Evolutionary conservation across 2,329 filamentous ascomycete genomes (phyloP).

Genomic region (Fusarium burgessii): DNA sequence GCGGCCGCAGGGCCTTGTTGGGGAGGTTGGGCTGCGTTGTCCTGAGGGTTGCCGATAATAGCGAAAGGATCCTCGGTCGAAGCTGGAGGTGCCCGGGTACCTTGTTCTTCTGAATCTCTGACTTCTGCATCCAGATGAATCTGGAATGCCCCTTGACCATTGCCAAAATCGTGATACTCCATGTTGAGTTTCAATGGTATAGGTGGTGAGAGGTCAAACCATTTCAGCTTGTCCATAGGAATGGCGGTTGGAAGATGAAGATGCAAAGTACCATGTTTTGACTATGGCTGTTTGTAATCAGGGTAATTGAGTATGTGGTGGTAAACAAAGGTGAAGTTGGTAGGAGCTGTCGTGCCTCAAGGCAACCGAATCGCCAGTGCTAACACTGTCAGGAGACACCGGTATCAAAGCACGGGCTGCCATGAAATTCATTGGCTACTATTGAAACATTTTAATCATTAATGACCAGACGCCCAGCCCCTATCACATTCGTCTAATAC

Average conservation of each 20-base stretch:
- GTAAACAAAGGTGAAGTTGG: slow-evolving; percentile 10
- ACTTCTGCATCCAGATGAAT: neutral
- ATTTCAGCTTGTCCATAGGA: neutral
- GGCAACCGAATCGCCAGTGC: slow-evolving; percentile 16
- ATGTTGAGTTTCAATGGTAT: neutral
- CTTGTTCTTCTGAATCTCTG: neutral
- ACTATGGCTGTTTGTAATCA: too few species aligned
- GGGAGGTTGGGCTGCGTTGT: neutral
- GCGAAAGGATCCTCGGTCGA: neutral
- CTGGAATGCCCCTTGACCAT: neutral
- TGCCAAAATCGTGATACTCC: neutral
- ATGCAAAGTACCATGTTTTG: neutral
- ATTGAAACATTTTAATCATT: slow-evolving; percentile 45
- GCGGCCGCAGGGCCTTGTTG: neutral
- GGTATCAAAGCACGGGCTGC: neutral
- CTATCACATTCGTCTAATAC: slow-evolving; percentile 58
- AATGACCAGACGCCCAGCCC: slow-evolving; percentile 52
- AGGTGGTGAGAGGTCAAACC: neutral
- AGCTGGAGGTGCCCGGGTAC: neutral
- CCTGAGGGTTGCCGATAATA: neutral
- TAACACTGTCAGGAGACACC: neutral
- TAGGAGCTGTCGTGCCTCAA: slow-evolving; percentile 1
- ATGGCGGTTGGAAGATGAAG: neutral
- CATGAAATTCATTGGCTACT: slow-evolving; percentile 9
- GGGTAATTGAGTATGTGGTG: neutral